These are phyloP conservation scores for Scytalidium lignicola DNA, from an alignment of 2,329 filamentous ascomycete genomes.

Conservation along the genomic window DNA sequence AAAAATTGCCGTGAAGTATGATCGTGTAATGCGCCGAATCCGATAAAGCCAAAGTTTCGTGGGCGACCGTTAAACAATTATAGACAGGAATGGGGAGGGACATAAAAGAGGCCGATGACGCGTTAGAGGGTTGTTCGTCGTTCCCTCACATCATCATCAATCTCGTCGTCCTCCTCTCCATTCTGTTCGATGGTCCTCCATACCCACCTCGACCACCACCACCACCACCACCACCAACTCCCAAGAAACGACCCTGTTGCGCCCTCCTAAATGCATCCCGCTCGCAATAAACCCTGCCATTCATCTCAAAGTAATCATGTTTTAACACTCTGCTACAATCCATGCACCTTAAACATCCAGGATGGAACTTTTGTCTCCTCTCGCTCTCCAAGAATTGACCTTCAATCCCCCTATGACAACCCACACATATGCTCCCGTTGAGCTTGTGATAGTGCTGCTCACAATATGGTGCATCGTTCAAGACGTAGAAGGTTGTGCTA, in stretches of 20 bases:
- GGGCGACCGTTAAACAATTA: neutral
- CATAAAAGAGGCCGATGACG: neutral
- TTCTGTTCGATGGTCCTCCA: slow-evolving; percentile 20
- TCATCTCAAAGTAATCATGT: slow-evolving; percentile 89
- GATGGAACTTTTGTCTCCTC: slow-evolving; percentile 72
- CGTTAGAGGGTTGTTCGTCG: neutral
- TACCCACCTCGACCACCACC: slow-evolving; percentile 10
- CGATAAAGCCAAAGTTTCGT: neutral
- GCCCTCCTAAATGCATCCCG: slow-evolving; percentile 58
- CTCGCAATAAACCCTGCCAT: slow-evolving; percentile 77
- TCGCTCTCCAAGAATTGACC: slow-evolving; percentile 90
- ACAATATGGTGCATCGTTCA: slow-evolving; percentile 83
- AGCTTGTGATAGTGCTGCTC: slow-evolving; percentile 87
- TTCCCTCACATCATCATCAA: slow-evolving; percentile 42
- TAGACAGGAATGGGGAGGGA: neutral
- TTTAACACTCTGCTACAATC: slow-evolving; percentile 70
- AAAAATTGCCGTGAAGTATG: neutral
- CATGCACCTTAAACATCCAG: slow-evolving; percentile 77
- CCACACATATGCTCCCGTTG: slow-evolving; percentile 79
- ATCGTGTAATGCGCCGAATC: neutral
- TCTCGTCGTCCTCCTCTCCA: slow-evolving; percentile 43
- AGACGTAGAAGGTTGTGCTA: slow-evolving; percentile 89
- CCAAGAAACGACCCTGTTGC: slow-evolving; percentile 17
- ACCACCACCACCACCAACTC: slow-evolving; percentile 10
- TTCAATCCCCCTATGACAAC: slow-evolving; percentile 82